Evolutionary conservation across 2,329 filamentous ascomycete genomes (phyloP), one percentile per base, ranked within the genome.

Genomic region (Penicillium sp.): DNA sequence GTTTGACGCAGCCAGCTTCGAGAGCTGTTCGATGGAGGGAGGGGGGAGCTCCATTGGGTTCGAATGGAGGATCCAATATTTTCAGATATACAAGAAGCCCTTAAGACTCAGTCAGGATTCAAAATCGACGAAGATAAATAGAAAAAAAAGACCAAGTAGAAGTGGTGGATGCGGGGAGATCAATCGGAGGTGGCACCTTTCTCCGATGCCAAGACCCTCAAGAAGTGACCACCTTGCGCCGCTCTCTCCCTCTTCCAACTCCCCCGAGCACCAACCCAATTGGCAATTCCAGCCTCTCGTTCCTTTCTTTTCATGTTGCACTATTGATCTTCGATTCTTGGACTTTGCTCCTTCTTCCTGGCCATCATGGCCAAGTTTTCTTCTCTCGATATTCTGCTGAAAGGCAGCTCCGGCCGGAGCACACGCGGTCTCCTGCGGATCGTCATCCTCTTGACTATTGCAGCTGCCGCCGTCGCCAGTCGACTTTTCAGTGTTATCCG

Each of bases 401-500:
- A 90, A 80, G 89, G 90, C 74, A 88, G 86, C 73, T 89, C 88
- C 67, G 87, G 87, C 69, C 84, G 87, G 76, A 97, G 87, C 75
- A 90, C 90, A 60, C 87, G 92, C 75, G 89, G 90, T 63, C 78
- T 97, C 69, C 81, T 99, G 63, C 87, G 92, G 72, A 86, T 97
- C 67, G 83, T 95, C 70, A 99, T 99, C 78, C 86, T 99, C 67
- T 83, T 82, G 70, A 85, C 93, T 71, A 97, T 99, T 76, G 94
- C 94, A 63, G 92, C 85, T 55, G 92, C 94, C 60, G 92, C 93
- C 65, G 85, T 97, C 71, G 86, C 92, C 65, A 96, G 92, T 77
- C 90, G 94, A 77, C 82, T 99, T 66, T 99, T 99, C 83, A 97
- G 92, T 70, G 94, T 99, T 65, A 97, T 99, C 77, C 89, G 94